Base-by-base conservation (phyloP, 306 rosid species). In the Aeschynomene evenia region DNA sequence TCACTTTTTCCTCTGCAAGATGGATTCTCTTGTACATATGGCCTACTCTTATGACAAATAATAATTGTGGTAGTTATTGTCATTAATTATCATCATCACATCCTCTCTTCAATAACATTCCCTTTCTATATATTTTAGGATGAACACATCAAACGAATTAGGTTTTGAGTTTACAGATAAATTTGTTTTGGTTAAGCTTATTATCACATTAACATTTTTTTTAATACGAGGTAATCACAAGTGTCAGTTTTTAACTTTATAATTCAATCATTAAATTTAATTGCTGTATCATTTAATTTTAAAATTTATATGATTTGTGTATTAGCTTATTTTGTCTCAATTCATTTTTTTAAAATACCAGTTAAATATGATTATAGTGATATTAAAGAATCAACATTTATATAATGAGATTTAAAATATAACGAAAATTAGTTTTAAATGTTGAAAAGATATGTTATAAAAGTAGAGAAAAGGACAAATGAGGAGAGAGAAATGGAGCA, bases 21-120 rank as follows among this genome's bases (percentile, higher is more conserved):
- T 42, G 39, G 39, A 43, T 63, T n/a, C 5, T 15, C 55, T 26
- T 23, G 13, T 23, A n/a, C 42, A 15, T 6, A 26, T 24, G 26
- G 19, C 29, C 37, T 65, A 48, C 33, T 7, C 7, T 24, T 42
- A 28, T 12, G 14, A 37, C n/a, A 0, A 60, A 37, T 33, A 33
- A 31, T 43, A 23, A 65, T 48, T 28, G 29, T 2, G 58, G 71
- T 48, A 48, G 58, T 65, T 65, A 29, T 28, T 46, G 71, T 65
- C 50, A 43, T 43, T 34, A 34, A 22, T 63, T 48, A 28, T 48
- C 58, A 29, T 46, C 5, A 7, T 16, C 54, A n/a, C 24, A 42
- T 63, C 9, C 2, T 11, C 5, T 5, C 23, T 13, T 20, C 2
- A n/a, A 37, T 22, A 39, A 26, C 12, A 6, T 23, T 8, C 3